Conservation (phyloP, 805 yeast genomes). For the Komagataella kurtzmanii region DNA sequence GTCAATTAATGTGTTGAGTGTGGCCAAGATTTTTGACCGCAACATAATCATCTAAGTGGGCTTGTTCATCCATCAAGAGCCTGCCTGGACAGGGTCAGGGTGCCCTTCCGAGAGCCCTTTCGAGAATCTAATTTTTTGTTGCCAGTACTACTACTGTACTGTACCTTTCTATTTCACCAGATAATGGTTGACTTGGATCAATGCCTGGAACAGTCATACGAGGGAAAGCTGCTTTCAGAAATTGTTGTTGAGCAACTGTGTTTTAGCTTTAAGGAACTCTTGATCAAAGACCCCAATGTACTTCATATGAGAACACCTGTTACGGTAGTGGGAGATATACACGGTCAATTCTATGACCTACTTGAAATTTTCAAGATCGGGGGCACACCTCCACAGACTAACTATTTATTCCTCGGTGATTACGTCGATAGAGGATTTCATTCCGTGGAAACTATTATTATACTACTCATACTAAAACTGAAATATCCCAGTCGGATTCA, state of each 20-base stretch:
- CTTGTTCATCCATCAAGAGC: background rate
- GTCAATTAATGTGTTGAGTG: background rate
- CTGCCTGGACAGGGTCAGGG: constrained; percentile 1
- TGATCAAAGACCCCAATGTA: constrained; percentile 75
- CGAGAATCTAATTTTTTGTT: background rate
- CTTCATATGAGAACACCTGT: constrained; percentile 77
- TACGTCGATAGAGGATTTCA: constrained; percentile 94
- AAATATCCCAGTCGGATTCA: constrained; percentile 79
- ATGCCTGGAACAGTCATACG: constrained; percentile 54
- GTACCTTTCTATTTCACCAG: background rate
- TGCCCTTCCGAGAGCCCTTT: background rate
- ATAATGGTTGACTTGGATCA: constrained; percentile 43
- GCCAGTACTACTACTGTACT: background rate
- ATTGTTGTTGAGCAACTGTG: constrained; percentile 61
- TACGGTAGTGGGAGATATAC: constrained; percentile 94
- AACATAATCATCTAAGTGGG: too few species aligned
- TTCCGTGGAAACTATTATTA: constrained; percentile 82
- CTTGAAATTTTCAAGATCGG: constrained; percentile 89
- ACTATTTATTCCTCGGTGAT: constrained; percentile 87
- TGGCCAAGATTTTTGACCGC: too few species aligned
- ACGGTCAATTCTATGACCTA: constrained; percentile 92
- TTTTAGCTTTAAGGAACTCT: constrained; percentile 67
- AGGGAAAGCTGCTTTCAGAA: constrained; percentile 57
- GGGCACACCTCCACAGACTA: constrained; percentile 86
- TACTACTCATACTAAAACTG: constrained; percentile 70